A percentile compares a stretch with the other conserved stretches of the same genome.
Evolutionary conservation across 148 eudicot genomes (phyloP).

Genomic region (Hydrangea macrophylla): DNA sequence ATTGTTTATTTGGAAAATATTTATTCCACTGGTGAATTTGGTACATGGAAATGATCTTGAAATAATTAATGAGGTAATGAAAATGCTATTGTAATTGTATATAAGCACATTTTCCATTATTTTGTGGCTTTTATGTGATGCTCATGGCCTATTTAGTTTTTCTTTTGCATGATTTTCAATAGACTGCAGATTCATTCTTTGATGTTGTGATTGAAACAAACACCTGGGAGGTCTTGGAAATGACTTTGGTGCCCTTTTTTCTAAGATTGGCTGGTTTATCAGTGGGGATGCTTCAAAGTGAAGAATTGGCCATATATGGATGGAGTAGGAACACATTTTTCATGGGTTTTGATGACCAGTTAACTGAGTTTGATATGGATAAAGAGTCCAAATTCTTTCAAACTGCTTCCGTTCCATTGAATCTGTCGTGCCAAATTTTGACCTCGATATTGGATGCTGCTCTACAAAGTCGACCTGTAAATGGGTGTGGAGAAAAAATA

Average conservation of each 20-base stretch:
- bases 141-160: slow-evolving; percentile 12
- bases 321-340: slow-evolving; percentile 36
- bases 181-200: slow-evolving; percentile 62
- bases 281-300: slow-evolving; percentile 57
- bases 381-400: slow-evolving; percentile 18
- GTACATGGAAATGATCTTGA: slow-evolving; percentile 48
- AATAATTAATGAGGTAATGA: slow-evolving; percentile 60
- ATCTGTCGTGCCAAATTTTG: slow-evolving; percentile 61
- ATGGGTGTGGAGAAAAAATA: slow-evolving; percentile 32
- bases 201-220: slow-evolving; percentile 60
- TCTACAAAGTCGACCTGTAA: slow-evolving; percentile 28
- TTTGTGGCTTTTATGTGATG: neutral
- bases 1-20: slow-evolving; percentile 55
- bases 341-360: slow-evolving; percentile 24
- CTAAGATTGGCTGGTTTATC: slow-evolving; percentile 61
- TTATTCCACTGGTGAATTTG: slow-evolving; percentile 61
- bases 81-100: neutral
- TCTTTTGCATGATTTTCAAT: slow-evolving; percentile 9
- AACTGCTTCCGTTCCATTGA: slow-evolving; percentile 38
- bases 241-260: slow-evolving; percentile 58
- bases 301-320: slow-evolving; percentile 37
- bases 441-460: slow-evolving; percentile 59
- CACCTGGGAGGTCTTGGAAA: slow-evolving; percentile 64
- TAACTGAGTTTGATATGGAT: slow-evolving; percentile 12
- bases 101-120: neutral